Conservation (phyloP, 306 rosid genomes). For the Dryas alaskensis region DNA sequence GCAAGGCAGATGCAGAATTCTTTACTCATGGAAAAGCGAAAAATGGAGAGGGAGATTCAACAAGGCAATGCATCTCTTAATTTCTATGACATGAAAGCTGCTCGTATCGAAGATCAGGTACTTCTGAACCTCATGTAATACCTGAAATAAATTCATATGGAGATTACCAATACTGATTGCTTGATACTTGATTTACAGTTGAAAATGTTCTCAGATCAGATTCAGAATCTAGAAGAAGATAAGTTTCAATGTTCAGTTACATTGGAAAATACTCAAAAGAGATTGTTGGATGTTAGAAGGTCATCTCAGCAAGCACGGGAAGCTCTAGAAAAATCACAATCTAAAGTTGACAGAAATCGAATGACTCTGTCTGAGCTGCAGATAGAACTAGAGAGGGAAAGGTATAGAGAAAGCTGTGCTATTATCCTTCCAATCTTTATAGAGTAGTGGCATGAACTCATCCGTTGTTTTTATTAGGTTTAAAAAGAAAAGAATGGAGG, state of each 20-base stretch:
- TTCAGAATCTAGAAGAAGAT: slow-evolving; percentile 52
- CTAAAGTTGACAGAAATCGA: slow-evolving; percentile 51
- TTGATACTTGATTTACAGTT: slow-evolving; percentile 52
- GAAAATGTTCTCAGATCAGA: slow-evolving; percentile 66
- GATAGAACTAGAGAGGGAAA: slow-evolving; percentile 76
- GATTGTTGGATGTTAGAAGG: slow-evolving; percentile 56
- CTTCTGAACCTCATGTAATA: slow-evolving; percentile 17
- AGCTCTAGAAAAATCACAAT: slow-evolving; percentile 58
- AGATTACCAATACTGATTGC: background rate
- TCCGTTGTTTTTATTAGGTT: slow-evolving; percentile 45
- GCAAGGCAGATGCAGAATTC: slow-evolving; percentile 69
- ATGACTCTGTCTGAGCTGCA: slow-evolving; percentile 54
- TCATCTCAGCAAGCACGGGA: slow-evolving; percentile 62
- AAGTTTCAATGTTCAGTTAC: slow-evolving; percentile 50
- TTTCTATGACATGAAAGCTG: slow-evolving; percentile 64
- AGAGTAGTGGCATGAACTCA: background rate
- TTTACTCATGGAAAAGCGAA: slow-evolving; percentile 52
- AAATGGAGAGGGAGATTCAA: slow-evolving; percentile 66
- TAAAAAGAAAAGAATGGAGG: slow-evolving; percentile 68
- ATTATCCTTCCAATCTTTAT: slow-evolving; percentile 9
- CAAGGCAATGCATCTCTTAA: slow-evolving; percentile 58
- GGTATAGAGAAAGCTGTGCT: slow-evolving; percentile 39
- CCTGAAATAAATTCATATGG: background rate
- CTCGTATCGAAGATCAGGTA: slow-evolving; percentile 88
- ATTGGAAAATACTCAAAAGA: slow-evolving; percentile 61